phyloP scores from a whole-genome alignment of 805 yeast species.

The Wickerhamiella azymoides region DNA sequence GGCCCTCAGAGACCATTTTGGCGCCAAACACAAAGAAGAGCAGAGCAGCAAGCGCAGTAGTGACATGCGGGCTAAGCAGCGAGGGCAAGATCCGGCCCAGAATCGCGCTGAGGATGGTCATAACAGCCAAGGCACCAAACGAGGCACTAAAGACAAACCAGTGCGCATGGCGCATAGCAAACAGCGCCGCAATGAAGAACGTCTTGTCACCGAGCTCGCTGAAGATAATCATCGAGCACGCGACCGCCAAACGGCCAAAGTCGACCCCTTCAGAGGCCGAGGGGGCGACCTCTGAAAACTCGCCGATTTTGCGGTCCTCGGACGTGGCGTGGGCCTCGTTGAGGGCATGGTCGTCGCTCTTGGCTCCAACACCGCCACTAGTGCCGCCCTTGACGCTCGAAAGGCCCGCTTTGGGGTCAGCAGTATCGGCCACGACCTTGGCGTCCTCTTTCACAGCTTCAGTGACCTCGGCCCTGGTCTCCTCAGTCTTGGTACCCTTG shows the following conservation, averaged over 20 bases:
- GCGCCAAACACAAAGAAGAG: conserved; percentile 34
- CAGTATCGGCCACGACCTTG: conserved; percentile 1
- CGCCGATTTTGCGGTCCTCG: background rate
- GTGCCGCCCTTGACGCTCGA: conserved; percentile 9
- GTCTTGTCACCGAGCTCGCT: conserved; percentile 97
- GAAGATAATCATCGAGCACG: conserved; percentile 82
- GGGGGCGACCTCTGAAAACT: background rate
- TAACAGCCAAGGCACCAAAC: conserved; percentile 66
- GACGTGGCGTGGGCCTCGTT: conserved; percentile 1
- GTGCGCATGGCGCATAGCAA: conserved; percentile 92
- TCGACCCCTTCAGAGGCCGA: background rate
- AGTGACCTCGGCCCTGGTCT: background rate
- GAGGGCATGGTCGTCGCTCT: background rate
- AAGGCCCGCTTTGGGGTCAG: conserved; percentile 10
- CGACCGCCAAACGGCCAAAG: conserved; percentile 41
- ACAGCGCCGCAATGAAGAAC: conserved; percentile 86
- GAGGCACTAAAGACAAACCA: conserved; percentile 79
- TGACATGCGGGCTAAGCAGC: conserved; percentile 61
- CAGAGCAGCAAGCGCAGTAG: conserved; percentile 69
- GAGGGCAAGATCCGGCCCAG: conserved; percentile 87
- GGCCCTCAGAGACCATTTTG: conserved; percentile 59
- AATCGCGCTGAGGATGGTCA: conserved; percentile 84
- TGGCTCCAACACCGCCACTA: conserved; percentile 11
- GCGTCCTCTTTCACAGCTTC: conserved; percentile 10
- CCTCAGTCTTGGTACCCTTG: conserved; percentile 10